Evolutionary conservation across 2,329 filamentous ascomycete species (phyloP).

Genomic region (Exophiala viscosa): DNA sequence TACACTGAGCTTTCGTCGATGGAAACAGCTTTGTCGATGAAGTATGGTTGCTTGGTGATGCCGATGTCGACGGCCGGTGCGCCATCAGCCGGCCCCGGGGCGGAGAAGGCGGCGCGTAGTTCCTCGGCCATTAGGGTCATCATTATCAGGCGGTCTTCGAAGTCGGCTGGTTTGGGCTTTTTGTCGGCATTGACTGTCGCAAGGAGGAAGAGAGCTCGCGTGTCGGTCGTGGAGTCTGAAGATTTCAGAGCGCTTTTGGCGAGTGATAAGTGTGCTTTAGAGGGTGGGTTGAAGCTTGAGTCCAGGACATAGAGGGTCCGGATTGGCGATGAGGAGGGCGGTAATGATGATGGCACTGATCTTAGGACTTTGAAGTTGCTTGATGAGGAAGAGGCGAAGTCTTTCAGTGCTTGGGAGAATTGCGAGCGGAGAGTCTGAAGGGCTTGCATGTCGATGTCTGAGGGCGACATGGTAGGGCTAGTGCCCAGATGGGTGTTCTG

Average conservation of each 20-base stretch:
- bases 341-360: slow-evolving; percentile 10
- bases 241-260: slow-evolving; percentile 50
- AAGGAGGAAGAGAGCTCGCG: slow-evolving; percentile 56
- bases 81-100: neutral
- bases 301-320: slow-evolving; percentile 57
- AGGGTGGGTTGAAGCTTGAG: slow-evolving; percentile 65
- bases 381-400: slow-evolving; percentile 19
- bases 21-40: slow-evolving; percentile 45
- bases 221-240: slow-evolving; percentile 34
- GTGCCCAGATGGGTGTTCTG: no score
- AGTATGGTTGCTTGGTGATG: slow-evolving; percentile 48
- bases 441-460: slow-evolving; percentile 12
- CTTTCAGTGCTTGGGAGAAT: slow-evolving; percentile 18
- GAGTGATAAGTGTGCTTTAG: slow-evolving; percentile 56
- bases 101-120: slow-evolving; percentile 29
- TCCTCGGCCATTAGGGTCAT: slow-evolving; percentile 47
- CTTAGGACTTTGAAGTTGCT: slow-evolving; percentile 15
- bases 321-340: slow-evolving; percentile 9
- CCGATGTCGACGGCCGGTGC: slow-evolving; percentile 44
- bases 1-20: slow-evolving; percentile 40
- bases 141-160: slow-evolving; percentile 49
- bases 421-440: slow-evolving; percentile 13
- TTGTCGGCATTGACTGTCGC: slow-evolving; percentile 65
- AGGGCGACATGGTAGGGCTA: slow-evolving; percentile 8
- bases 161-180: slow-evolving; percentile 47